A percentile compares a stretch with the other conserved stretches of the same genome.
Conservation (phyloP, 805 yeast species). For the Phaffomyces opuntiae region DNA sequence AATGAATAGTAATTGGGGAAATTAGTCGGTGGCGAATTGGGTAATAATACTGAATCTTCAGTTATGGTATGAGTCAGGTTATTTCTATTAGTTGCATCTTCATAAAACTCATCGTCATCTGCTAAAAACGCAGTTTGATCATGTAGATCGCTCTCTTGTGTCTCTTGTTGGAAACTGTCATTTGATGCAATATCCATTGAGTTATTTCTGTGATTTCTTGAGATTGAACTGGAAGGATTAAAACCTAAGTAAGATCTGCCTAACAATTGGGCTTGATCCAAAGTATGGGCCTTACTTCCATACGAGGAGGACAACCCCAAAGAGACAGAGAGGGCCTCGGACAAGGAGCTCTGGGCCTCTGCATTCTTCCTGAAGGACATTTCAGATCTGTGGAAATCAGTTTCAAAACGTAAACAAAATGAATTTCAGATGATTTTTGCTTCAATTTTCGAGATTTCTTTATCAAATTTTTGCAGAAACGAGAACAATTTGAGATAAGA, state of each 20-base stretch:
- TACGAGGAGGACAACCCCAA: conserved; percentile 22
- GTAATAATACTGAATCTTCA: conserved; percentile 2
- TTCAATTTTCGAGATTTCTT: too few species aligned
- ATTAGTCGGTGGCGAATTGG: neutral
- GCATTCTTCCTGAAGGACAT: conserved; percentile 7
- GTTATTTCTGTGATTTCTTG: neutral
- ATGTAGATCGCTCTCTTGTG: conserved; percentile 37
- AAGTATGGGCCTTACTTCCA: neutral
- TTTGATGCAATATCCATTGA: neutral
- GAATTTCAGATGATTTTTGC: neutral
- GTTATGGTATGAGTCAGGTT: neutral
- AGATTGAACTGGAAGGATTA: neutral
- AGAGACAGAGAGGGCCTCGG: conserved; percentile 22
- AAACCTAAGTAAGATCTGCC: conserved; percentile 26
- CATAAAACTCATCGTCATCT: conserved; percentile 43
- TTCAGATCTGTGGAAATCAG: neutral
- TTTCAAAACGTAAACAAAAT: neutral
- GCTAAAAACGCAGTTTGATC: conserved; percentile 54
- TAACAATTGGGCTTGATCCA: conserved; percentile 11
- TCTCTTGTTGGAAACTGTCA: neutral
- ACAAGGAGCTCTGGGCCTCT: conserved; percentile 15
- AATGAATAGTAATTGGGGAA: neutral
- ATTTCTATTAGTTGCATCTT: conserved; percentile 4
- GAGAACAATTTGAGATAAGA: conserved; percentile 1
- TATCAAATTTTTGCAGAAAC: neutral